Conservation (phyloP, 257 asterid genomes). For the Nemophila menziesii region DNA sequence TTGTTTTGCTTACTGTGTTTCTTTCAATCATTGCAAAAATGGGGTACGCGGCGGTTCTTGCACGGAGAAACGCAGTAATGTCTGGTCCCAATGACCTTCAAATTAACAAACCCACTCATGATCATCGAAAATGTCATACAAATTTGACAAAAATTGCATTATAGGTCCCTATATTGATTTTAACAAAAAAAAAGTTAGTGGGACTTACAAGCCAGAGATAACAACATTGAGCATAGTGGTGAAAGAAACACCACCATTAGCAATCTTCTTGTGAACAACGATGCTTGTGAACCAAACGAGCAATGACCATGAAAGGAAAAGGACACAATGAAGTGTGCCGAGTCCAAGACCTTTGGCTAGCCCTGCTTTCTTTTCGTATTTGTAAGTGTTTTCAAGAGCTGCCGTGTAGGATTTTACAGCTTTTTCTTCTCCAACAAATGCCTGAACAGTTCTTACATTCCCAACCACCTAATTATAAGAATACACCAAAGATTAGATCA, state of each 20-base stretch:
- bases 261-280: constrained; percentile 74
- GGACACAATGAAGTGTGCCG: constrained; percentile 82
- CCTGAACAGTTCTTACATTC: constrained; percentile 89
- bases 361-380: constrained; percentile 77
- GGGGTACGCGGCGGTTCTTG: constrained; percentile 83
- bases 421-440: constrained; percentile 84
- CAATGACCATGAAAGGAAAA: constrained; percentile 89
- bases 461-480: constrained; percentile 50
- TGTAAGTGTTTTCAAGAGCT: constrained; percentile 57
- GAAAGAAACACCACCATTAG: constrained; percentile 91
- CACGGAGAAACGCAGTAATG: constrained; percentile 73
- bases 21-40: constrained; percentile 89
- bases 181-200: neutral
- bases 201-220: constrained; percentile 82
- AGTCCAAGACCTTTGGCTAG: constrained; percentile 92
- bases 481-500: neutral
- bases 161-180: neutral
- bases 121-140: neutral
- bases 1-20: constrained; percentile 33
- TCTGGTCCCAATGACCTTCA: constrained; percentile 88
- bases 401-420: constrained; percentile 54
- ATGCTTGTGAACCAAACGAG: constrained; percentile 95
- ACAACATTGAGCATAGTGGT: constrained; percentile 98
- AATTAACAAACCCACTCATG: neutral
- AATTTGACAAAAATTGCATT: neutral